Evolutionary conservation across 2,329 filamentous ascomycete genomes (phyloP), one percentile per base, ranked within the genome.

Genomic region (Nemania sp.): DNA sequence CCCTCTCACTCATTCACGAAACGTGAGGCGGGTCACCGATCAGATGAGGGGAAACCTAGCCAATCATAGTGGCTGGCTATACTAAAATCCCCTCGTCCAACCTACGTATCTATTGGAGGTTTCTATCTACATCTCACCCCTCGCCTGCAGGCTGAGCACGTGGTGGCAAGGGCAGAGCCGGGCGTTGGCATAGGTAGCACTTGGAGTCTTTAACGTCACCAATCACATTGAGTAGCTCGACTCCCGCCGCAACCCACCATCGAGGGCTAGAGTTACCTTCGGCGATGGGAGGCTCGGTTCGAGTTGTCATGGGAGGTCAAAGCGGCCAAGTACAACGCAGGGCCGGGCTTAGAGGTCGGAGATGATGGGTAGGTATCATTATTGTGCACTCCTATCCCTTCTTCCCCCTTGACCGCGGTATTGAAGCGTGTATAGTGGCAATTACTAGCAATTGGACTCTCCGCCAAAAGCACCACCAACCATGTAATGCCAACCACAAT

Each of bases 111-210:
- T 22, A 15, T 32, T 32, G 4, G 18, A 5, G 29, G 29, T 32
- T 32, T 8, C 29, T 8, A 32, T 32, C 29, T 22, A 3, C 18
- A 11, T 47, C 20, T 22, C 54, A n/a, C 47, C 45, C 59, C 66
- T 66, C 59, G 53, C 56, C 47, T 65, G 57, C 69, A 69, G 51
- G 58, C 43, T 35, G 27, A 62, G 59, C 69, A 71, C 69, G 69
- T 71, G 69, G 63, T 59, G 38, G 41, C 60, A 64, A 62, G 66
- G 68, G 41, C 61, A 41, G 35, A 59, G 27, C 49, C 26, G 47
- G 22, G 49, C 54, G 29, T 54, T 53, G 6, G 55, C 38, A 61
- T 41, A 13, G 5, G 35, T 38, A 32, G 41, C 55, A 35, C 32
- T 38, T 57, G 32, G 35, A 47, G n/a, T n/a, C 51, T 32, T 45